Percentiles rank a stretch among this genome's conserved stretches.
Evolutionary conservation across 176 grass and related monocot genomes (phyloP).

Genomic region (Avena atlantica): DNA sequence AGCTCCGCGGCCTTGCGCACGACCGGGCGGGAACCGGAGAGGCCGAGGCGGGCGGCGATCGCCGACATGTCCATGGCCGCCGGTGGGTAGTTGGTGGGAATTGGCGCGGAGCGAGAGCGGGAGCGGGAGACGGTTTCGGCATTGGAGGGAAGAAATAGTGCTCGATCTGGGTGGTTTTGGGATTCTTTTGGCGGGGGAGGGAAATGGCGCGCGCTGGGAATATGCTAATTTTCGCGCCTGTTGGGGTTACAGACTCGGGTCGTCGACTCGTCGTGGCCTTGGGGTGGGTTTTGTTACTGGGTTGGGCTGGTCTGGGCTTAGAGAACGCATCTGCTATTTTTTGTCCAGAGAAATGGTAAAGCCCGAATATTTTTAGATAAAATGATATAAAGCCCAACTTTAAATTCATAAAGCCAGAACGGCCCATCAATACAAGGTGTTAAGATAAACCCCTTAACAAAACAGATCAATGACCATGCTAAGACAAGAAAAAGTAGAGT

Average conservation of each 20-base stretch:
- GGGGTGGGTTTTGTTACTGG: background rate
- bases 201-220: slow-evolving; percentile 42
- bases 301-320: background rate
- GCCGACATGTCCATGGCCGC: slow-evolving; percentile 79
- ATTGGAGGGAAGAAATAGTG: slow-evolving; percentile 43
- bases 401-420: too few relatives aligned
- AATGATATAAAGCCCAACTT: too few relatives aligned
- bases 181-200: slow-evolving; percentile 53
- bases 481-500: too few relatives aligned
- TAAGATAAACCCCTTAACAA: too few relatives aligned
- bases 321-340: background rate
- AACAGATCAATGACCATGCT: too few relatives aligned
- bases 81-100: background rate
- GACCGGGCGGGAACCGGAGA: slow-evolving; percentile 59
- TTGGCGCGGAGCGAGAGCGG: background rate
- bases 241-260: too few relatives aligned
- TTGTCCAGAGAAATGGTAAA: background rate
- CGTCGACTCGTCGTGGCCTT: too few relatives aligned
- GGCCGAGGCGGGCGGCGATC: slow-evolving; percentile 73
- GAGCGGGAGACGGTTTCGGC: slow-evolving; percentile 17
- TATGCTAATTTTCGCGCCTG: slow-evolving; percentile 45
- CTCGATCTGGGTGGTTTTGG: slow-evolving; percentile 34
- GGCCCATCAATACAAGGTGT: too few relatives aligned
- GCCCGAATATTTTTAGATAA: background rate
- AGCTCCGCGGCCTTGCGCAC: slow-evolving; percentile 92